These are phyloP conservation scores for Diaporthe capsici DNA, from an alignment of 2,329 filamentous ascomycete species.

Conservation along the genomic window DNA sequence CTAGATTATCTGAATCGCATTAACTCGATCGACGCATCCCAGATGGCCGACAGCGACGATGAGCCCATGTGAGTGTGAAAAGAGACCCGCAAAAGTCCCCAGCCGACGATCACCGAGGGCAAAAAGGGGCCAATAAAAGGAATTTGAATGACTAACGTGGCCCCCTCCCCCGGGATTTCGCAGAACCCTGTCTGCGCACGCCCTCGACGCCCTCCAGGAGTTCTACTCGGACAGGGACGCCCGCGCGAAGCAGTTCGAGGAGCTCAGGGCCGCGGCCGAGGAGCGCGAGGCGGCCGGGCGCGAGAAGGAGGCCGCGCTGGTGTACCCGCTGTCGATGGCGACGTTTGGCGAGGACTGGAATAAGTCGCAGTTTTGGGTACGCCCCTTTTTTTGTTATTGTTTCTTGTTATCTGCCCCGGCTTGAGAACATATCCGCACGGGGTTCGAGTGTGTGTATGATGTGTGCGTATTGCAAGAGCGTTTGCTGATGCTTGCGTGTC, in stretches of 20 bases:
- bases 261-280: constrained; percentile 74
- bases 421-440: neutral
- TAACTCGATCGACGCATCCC: neutral
- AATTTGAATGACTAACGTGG: neutral
- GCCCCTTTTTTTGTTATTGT: constrained; percentile 41
- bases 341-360: constrained; percentile 87
- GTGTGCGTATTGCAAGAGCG: neutral
- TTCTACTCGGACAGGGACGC: constrained; percentile 83
- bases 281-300: constrained; percentile 46
- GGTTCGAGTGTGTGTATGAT: neutral
- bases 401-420: too few relatives aligned
- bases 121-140: neutral
- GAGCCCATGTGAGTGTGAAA: constrained; percentile 62
- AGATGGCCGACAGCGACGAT: constrained; percentile 58
- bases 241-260: constrained; percentile 75
- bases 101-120: neutral
- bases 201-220: constrained; percentile 78
- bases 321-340: constrained; percentile 70
- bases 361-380: constrained; percentile 85
- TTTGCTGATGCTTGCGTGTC: neutral
- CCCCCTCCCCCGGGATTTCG: neutral
- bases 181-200: constrained; percentile 75
- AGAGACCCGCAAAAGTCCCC: constrained; percentile 2
- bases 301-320: constrained; percentile 32
- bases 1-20: neutral